Base-by-base conservation (phyloP, 331 rosid species). In the Spiraea crenata region DNA sequence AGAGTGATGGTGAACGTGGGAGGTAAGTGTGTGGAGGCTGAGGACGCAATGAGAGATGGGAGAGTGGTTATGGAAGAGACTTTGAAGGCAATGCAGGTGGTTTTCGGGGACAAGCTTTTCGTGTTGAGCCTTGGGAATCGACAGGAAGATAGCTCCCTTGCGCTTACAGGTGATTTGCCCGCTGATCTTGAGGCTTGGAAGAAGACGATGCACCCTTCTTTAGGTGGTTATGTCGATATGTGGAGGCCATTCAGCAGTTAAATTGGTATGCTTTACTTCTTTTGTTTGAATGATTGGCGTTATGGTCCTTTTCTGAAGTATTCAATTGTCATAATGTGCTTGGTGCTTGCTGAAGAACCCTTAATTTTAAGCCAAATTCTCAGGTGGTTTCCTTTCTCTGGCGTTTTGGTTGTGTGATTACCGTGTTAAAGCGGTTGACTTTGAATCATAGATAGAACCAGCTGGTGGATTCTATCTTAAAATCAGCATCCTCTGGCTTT, bases 11-110 rank as follows among this genome's bases (percentile, higher is more conserved):
- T 89, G 72, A 93, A 93, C 25, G 99, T 89, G 44, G 99, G 97
- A 51, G 99, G 99, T 3, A 89, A 92, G 44, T 93, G 97, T 65
- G 97, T 93, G 57, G 97, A 91, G 85, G 85, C 97, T 0, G 99
- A 93, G 85, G 85, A 77, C 61, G 46, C 57, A n/a, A 2, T 63
- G 19, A 83, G 85, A 73, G 90, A 91, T 73, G 96, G 97, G 45
- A 81, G 68, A 64, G 67, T 79, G 1, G 82, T 85, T 11, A 89
- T 86, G 97, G 82, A 87, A 48, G 82, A 86, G 13, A 86, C 96
- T 7, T 61, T 91, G 82, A 85, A 71, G 75, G 96, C 95, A 0
- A 93, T 89, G 99, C 73, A 38, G 13, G 58, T 12, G 61, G 86
- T 87, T 63, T 93, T 89, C 6, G 82, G 82, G 0, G 25, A 79